phyloP scores from a whole-genome alignment of 805 yeast species.

The Cyberlindnera misumaiensis region DNA sequence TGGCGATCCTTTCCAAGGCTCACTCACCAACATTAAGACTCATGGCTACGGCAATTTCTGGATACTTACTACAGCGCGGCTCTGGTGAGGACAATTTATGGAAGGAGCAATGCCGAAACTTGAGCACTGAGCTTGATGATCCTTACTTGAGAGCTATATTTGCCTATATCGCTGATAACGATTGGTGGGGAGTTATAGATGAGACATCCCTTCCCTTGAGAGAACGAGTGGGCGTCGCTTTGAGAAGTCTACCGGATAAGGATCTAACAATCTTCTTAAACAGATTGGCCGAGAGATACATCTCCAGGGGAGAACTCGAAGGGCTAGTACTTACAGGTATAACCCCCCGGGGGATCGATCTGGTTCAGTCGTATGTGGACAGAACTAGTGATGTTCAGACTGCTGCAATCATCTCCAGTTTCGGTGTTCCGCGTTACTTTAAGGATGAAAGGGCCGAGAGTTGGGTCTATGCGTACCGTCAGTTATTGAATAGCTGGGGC shows the following conservation, averaged over 20 bases:
- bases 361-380: conserved; percentile 82
- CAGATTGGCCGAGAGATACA: conserved; percentile 63
- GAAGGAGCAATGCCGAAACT: conserved; percentile 86
- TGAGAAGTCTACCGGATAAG: conserved; percentile 74
- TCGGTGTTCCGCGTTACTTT: conserved; percentile 81
- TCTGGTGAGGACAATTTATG: conserved; percentile 47
- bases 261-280: conserved; percentile 70
- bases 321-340: conserved; percentile 90
- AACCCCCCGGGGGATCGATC: conserved; percentile 74
- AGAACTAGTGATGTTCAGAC: conserved; percentile 89
- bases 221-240: conserved; percentile 86
- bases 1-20: conserved; percentile 69
- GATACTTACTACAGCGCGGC: conserved; percentile 64
- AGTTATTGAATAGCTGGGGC: conserved; percentile 72
- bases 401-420: conserved; percentile 73
- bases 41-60: conserved; percentile 92
- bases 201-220: conserved; percentile 82
- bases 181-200: conserved; percentile 94
- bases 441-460: conserved; percentile 61
- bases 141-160: conserved; percentile 89
- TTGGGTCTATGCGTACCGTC: conserved; percentile 72
- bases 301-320: conserved; percentile 77
- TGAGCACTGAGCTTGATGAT: conserved; percentile 82
- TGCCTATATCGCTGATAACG: conserved; percentile 88
- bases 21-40: conserved; percentile 62